These are phyloP conservation scores for Candida jianshihensis DNA, from an alignment of 805 yeast species.

Conservation along the genomic window DNA sequence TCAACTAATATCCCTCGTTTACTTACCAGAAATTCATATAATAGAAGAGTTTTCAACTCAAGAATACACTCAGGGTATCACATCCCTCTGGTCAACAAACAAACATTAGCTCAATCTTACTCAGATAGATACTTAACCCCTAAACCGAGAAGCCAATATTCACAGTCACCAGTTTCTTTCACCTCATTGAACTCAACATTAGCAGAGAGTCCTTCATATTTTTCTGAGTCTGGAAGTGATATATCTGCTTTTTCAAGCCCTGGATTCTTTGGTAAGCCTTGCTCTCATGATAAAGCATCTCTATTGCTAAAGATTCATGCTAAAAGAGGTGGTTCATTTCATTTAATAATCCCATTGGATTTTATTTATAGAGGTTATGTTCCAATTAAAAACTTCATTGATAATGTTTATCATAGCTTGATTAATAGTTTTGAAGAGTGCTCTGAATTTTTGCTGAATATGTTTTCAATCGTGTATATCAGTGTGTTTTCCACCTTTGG, in stretches of 20 bases:
- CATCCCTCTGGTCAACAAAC: no score
- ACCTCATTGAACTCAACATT: conserved; percentile 5
- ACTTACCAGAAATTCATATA: no score
- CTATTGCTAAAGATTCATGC: neutral
- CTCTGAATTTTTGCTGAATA: conserved; percentile 2
- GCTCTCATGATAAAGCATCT: neutral
- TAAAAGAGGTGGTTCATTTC: conserved; percentile 1
- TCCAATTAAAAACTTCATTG: conserved; percentile 2
- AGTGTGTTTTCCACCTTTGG: conserved; percentile 11
- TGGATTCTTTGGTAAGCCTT: neutral
- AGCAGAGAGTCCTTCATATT: conserved; percentile 2
- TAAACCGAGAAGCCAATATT: no score
- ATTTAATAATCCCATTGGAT: conserved; percentile 12
- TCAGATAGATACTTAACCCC: conserved; percentile 1
- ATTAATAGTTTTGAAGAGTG: conserved; percentile 2
- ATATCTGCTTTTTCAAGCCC: neutral
- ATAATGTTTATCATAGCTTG: neutral
- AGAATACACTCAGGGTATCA: no score
- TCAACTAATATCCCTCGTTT: no score
- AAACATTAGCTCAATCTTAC: no score
- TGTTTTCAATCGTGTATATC: conserved; percentile 5
- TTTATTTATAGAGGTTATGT: conserved; percentile 1
- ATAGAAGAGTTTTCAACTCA: no score
- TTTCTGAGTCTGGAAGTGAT: neutral
- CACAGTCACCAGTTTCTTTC: neutral